Evolutionary conservation across 2,329 filamentous ascomycete species (phyloP), one percentile per base, ranked within the genome.

Genomic region (Fusarium duplospermum): DNA sequence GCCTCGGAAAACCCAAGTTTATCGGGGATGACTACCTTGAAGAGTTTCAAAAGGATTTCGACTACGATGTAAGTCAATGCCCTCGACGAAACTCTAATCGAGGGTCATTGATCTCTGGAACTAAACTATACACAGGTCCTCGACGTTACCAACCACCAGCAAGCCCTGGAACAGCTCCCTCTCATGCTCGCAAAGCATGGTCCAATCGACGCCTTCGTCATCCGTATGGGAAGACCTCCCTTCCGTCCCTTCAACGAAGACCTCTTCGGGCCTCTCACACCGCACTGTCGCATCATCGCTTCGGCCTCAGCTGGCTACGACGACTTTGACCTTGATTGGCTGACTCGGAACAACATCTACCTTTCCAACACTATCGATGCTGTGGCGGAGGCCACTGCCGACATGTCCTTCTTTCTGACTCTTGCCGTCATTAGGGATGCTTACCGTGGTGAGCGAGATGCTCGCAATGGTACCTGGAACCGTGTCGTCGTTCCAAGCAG

Each of bases 301-400:
- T 88, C 86, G 0, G 84, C 84, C 1, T 84, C 83, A 33, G 86
- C 86, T 0, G 86, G 86, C 0, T 88, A 83, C 77, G 85, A 87
- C 67, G 84, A 87, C 71, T 86, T 87, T 42, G 82, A 85, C 54
- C 80, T 87, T 0, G 75, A 83, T 5, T 86, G 83, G 82, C 81
- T 87, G 76, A 84, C 84, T 0, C 45, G 66, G 14, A 72, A 83
- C 8, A 81, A 80, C 6, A 84, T 90, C 29, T 87, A 83, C 79
- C 89, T 90, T 74, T 90, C 87, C 80, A 90, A 89, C 71, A 84
- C 85, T 0, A 78, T 86, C 3, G 84, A 90, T 68, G 88, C 87
- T 0, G 87, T 87, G 1, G 84, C 87, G 0, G 86, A 90, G 65
- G 86, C 88, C 3, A 88, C 86, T 0, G 86, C 86, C 0, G 86